phyloP scores from a whole-genome alignment of 1,139 yeast genomes.

The Kluyveromyces sp. region DNA sequence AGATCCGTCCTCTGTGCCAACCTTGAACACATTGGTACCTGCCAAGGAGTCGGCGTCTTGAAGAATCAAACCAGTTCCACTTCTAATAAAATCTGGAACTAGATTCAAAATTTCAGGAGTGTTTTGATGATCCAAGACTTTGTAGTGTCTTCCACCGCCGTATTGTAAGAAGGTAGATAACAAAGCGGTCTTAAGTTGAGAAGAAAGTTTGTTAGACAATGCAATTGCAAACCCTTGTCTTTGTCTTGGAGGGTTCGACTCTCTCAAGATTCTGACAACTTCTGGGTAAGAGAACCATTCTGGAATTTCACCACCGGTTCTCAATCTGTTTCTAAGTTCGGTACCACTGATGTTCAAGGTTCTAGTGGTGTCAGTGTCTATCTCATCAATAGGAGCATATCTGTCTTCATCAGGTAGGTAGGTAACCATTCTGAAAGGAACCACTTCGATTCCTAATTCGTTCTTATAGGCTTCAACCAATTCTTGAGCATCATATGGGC shows the following conservation, averaged over 20 bases:
- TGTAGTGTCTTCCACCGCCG: conserved; percentile 78
- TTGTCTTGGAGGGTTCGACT: conserved; percentile 87
- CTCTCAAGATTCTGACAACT: conserved; percentile 84
- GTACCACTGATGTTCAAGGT: conserved; percentile 94
- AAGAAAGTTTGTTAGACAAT: conserved; percentile 34
- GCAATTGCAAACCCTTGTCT: conserved; percentile 78
- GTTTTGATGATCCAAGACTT: conserved; percentile 42
- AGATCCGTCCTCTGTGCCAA: conserved; percentile 42
- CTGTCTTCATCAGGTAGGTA: conserved; percentile 93
- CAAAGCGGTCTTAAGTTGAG: conserved; percentile 73
- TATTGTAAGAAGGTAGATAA: conserved; percentile 87
- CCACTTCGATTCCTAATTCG: conserved; percentile 83
- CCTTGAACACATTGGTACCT: conserved; percentile 40
- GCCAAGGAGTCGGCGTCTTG: conserved; percentile 28
- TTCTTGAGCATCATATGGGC: conserved; percentile 95
- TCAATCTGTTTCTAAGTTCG: conserved; percentile 80
- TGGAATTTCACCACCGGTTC: conserved; percentile 83
- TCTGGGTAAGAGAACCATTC: conserved; percentile 98
- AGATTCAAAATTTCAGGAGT: conserved; percentile 28
- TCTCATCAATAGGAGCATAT: conserved; percentile 91
- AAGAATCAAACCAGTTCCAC: conserved; percentile 86
- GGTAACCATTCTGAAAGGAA: conserved; percentile 95
- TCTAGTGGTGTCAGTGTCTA: conserved; percentile 61
- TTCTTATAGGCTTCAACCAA: conserved; percentile 67
- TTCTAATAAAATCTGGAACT: conserved; percentile 74